Evolutionary conservation across 2,329 filamentous ascomycete genomes (phyloP).

Genomic region (Phialophora verrucosa): DNA sequence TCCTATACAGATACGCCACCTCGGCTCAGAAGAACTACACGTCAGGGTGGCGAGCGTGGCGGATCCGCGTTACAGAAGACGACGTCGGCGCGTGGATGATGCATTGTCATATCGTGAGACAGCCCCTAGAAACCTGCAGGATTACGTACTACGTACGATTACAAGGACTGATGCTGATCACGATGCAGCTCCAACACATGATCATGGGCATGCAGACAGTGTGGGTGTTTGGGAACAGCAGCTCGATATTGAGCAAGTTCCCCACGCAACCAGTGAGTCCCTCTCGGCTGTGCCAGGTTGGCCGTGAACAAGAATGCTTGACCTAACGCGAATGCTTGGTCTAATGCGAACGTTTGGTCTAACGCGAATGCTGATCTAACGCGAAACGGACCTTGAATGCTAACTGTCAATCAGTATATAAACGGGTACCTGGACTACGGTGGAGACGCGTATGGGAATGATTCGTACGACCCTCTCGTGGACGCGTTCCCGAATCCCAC

Average conservation of each 20-base stretch:
- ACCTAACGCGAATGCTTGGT: too few relatives aligned
- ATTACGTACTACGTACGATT: constrained; percentile 58
- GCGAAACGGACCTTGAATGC: neutral
- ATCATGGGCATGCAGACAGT: constrained; percentile 41
- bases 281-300: neutral
- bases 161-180: constrained; percentile 37
- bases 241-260: constrained; percentile 46
- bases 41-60: constrained; percentile 67
- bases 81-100: constrained; percentile 58
- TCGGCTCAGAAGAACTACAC: constrained; percentile 50
- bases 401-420: constrained; percentile 37
- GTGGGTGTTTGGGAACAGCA: constrained; percentile 53
- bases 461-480: constrained; percentile 37
- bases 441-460: constrained; percentile 51
- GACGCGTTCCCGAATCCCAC: neutral
- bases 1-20: constrained; percentile 61
- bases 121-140: constrained; percentile 43
- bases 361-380: too few relatives aligned
- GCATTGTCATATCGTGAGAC: constrained; percentile 52
- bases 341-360: too few relatives aligned
- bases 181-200: constrained; percentile 43
- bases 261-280: constrained; percentile 36
- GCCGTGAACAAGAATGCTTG: too few relatives aligned
- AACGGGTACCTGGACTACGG: constrained; percentile 53
- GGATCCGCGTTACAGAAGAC: constrained; percentile 56